Conservation (phyloP, 306 rosid genomes). For the Malus sylvestris region DNA sequence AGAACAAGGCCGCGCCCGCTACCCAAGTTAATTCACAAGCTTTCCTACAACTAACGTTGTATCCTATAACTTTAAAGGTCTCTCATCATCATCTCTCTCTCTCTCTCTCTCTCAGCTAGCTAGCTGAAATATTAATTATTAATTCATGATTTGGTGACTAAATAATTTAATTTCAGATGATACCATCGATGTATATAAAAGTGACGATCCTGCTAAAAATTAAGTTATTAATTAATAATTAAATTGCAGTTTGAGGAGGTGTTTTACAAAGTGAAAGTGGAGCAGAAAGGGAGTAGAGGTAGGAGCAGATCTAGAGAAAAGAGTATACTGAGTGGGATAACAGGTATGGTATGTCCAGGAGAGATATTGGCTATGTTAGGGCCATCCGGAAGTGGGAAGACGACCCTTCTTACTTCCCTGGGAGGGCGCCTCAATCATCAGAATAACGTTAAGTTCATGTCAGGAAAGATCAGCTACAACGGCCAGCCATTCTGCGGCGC, state of each 20-base stretch:
- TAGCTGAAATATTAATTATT: neutral
- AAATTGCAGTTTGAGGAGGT: slow-evolving; percentile 79
- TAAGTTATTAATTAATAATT: neutral
- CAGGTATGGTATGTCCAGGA: slow-evolving; percentile 84
- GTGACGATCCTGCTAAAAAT: no score
- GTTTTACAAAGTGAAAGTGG: slow-evolving; percentile 75
- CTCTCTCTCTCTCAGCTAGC: neutral
- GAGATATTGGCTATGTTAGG: slow-evolving; percentile 95
- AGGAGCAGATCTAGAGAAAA: slow-evolving; percentile 33
- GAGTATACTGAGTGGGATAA: slow-evolving; percentile 64
- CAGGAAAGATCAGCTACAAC: slow-evolving; percentile 82
- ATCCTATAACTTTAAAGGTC: slow-evolving; percentile 82
- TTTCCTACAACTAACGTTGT: slow-evolving; percentile 48
- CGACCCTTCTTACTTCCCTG: slow-evolving; percentile 88
- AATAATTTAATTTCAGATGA: neutral
- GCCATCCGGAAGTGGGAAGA: slow-evolving; percentile 96
- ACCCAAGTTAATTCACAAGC: slow-evolving; percentile 36
- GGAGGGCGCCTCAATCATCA: slow-evolving; percentile 65
- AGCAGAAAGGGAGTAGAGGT: slow-evolving; percentile 42
- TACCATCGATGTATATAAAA: no score
- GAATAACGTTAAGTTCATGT: slow-evolving; percentile 37
- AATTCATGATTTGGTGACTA: neutral
- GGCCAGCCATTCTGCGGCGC: slow-evolving; percentile 69
- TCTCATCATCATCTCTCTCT: neutral
- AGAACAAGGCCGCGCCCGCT: neutral